Base-by-base conservation (phyloP, 495 filamentous ascomycete genomes). In the Xeromyces bisporus region DNA sequence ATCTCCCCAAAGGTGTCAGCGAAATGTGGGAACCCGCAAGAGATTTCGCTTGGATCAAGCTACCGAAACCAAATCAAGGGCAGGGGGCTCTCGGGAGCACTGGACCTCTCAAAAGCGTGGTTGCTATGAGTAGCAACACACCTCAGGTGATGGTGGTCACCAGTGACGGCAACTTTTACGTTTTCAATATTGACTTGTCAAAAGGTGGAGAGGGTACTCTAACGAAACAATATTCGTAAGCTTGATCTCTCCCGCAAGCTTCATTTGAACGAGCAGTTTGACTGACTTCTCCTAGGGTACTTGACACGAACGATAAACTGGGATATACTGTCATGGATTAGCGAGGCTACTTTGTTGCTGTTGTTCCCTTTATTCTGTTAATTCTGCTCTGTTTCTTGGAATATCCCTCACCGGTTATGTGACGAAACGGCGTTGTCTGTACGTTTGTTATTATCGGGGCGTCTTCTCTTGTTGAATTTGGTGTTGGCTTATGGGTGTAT, bases 91-190 rank as follows among this genome's bases (percentile, higher is more conserved):
- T 60, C 9, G 46, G 47, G n/a, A 40, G 44, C 14, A 36, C 41
- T 4, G 60, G 60, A 1, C 67, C 69, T 3, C 46, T 91, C 11
- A 56, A 75, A 37, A 94, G 84, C 37, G 91, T 96, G 16, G 89
- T 96, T 23, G 89, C 91, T 5, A 84, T 97, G 75, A 93, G 82
- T 43, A 86, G 71, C 42, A 87, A 72, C 43, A 81, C 77, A 8
- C 89, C 91, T 0, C 84, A 94, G 42, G 80, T 97, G 16, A 94
- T 96, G 87, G 82, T 96, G 1, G 91, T 93, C 8, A 96, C 89
- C 2, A 93, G 78, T 39, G 91, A 96, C 48, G 89, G 89, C 9
- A 74, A 75, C 14, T 96, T 93, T 44, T 94, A 86, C 41, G 80
- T 96, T 10, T 96, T 81, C 50, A 86, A 78, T 36, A 83, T 97